These are phyloP conservation scores for Blepharisma japonicum DNA, from an alignment of 73 alveolate genomes.

Conservation along the genomic window DNA sequence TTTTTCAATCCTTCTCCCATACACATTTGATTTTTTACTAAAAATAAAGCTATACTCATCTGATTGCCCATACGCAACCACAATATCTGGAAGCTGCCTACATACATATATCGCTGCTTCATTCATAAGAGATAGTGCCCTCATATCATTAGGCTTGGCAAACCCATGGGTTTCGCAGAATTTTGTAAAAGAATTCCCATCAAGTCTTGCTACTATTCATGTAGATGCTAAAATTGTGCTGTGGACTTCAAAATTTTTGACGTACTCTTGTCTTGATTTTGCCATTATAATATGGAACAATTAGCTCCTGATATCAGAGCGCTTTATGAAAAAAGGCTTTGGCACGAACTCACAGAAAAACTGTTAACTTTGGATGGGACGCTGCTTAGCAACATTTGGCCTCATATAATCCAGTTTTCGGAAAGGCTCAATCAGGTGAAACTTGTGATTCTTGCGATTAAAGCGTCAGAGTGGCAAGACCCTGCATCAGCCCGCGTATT, in stretches of 20 bases:
- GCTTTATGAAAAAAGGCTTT: no score
- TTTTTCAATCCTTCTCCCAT: slow-evolving; percentile 82
- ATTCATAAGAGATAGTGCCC: slow-evolving; percentile 79
- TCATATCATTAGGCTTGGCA: slow-evolving; percentile 92
- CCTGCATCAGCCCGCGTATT: no score
- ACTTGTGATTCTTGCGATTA: no score
- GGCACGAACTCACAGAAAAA: no score
- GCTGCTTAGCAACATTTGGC: no score
- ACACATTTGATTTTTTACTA: slow-evolving; percentile 61
- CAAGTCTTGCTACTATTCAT: slow-evolving; percentile 92
- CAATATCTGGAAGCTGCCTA: slow-evolving; percentile 88
- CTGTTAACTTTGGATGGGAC: no score
- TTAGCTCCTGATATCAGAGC: neutral
- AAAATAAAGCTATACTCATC: slow-evolving; percentile 95
- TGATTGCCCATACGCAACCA: slow-evolving; percentile 93
- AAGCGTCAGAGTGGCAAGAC: no score
- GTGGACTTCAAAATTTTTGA: slow-evolving; percentile 85
- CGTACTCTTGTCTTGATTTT: slow-evolving; percentile 90
- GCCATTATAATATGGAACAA: slow-evolving; percentile 61
- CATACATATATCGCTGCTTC: slow-evolving; percentile 85
- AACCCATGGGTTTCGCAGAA: slow-evolving; percentile 82
- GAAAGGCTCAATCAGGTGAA: no score
- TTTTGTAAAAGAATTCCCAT: slow-evolving; percentile 92
- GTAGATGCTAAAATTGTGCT: slow-evolving; percentile 75
- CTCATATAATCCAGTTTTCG: no score